Evolutionary conservation across 495 filamentous ascomycete genomes (phyloP).

Genomic region (Daldinia concentrica): DNA sequence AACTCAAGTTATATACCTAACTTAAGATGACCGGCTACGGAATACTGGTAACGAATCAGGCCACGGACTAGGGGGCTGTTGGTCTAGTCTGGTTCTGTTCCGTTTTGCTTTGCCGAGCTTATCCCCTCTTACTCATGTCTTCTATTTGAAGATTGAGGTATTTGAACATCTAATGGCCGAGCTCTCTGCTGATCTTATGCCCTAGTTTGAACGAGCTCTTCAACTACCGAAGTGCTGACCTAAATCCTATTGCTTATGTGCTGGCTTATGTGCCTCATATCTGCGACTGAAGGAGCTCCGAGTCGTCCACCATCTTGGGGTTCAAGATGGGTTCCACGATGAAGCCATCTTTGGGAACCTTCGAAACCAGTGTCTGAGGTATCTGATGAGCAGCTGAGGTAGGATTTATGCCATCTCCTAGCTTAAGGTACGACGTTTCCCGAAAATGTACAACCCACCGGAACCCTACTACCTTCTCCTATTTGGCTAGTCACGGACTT

Average conservation of each 20-base stretch:
- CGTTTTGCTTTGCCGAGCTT: slow-evolving; percentile 22
- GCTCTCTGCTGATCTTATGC: slow-evolving; percentile 13
- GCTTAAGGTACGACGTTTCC: slow-evolving; percentile 4
- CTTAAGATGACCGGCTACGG: slow-evolving; percentile 4
- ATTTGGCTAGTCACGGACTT: slow-evolving; percentile 21
- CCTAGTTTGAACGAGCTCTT: slow-evolving; percentile 11
- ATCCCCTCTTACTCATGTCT: slow-evolving; percentile 25
- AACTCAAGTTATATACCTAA: neutral
- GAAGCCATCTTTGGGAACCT: neutral
- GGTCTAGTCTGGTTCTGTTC: neutral
- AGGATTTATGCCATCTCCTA: slow-evolving; percentile 13
- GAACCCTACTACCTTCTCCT: slow-evolving; percentile 10
- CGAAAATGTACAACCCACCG: slow-evolving; percentile 16
- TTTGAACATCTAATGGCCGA: slow-evolving; percentile 3
- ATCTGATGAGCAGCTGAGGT: slow-evolving; percentile 8
- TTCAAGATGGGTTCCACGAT: slow-evolving; percentile 10
- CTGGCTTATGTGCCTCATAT: slow-evolving; percentile 13
- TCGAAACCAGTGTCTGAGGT: neutral
- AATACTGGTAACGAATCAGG: slow-evolving; percentile 22
- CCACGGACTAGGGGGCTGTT: slow-evolving; percentile 1
- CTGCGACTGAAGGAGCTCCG: slow-evolving; percentile 24
- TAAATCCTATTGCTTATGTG: slow-evolving; percentile 14
- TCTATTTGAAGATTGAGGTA: slow-evolving; percentile 11
- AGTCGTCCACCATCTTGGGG: slow-evolving; percentile 15
- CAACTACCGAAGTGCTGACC: slow-evolving; percentile 28